Evolutionary conservation across 495 filamentous ascomycete genomes (phyloP).

Genomic region (Venustampulla echinocandica): DNA sequence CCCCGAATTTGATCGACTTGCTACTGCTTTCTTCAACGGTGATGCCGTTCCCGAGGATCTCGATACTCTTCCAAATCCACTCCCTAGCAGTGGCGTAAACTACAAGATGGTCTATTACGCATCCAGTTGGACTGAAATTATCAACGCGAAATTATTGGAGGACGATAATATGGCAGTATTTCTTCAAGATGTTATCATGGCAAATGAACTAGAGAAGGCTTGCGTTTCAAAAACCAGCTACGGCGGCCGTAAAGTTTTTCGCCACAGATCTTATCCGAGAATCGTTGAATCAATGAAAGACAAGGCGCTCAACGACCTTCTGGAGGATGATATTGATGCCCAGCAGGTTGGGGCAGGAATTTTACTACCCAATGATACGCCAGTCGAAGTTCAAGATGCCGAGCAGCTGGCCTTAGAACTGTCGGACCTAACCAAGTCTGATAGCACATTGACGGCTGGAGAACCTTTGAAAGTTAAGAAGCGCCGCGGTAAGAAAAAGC

Average conservation of each 20-base stretch:
- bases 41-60: not conserved
- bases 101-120: not conserved
- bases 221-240: not conserved
- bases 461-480: no score
- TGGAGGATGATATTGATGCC: no score
- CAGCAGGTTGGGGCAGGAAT: no score
- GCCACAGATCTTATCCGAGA: not conserved
- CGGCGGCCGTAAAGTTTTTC: not conserved
- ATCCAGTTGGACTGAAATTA: not conserved
- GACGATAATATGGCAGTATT: not conserved
- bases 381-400: no score
- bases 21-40: not conserved
- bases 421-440: no score
- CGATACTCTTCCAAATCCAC: not conserved
- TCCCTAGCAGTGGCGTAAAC: not conserved
- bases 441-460: no score
- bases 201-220: conserved; percentile 8
- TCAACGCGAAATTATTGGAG: not conserved
- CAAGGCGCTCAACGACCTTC: not conserved
- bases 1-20: not conserved
- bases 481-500: no score
- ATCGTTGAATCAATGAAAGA: not conserved
- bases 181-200: conserved; percentile 5
- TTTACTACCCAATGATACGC: no score
- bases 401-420: no score